These are phyloP conservation scores for Paralagenidium karlingii DNA, from an alignment of 352 stramenopile genomes.

Conservation along the genomic window DNA sequence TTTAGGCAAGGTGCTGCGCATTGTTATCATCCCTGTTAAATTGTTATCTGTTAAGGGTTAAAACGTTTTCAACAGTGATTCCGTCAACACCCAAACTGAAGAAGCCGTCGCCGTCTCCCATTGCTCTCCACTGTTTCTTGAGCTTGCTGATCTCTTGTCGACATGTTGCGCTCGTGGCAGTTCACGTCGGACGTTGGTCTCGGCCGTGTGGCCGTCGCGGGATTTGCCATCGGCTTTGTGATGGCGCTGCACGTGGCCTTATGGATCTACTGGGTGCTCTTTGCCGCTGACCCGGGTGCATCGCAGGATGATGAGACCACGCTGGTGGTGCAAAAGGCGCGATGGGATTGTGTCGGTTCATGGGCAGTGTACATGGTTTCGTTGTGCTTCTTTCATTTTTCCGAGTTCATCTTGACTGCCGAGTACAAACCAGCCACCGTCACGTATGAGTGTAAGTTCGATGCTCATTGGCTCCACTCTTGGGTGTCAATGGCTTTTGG, in stretches of 20 bases:
- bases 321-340: conserved; percentile 10
- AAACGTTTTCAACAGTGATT: too few relatives aligned
- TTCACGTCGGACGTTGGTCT: conserved; percentile 69
- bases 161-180: conserved; percentile 66
- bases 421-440: conserved; percentile 64
- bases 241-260: conserved; percentile 52
- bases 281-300: too few relatives aligned
- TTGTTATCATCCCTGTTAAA: too few relatives aligned
- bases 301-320: too few relatives aligned
- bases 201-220: conserved; percentile 59
- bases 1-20: too few relatives aligned
- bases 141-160: too few relatives aligned
- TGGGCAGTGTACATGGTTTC: conserved; percentile 69
- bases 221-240: conserved; percentile 58
- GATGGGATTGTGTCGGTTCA: conserved; percentile 39
- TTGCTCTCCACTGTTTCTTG: too few relatives aligned
- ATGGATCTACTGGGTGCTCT: conserved; percentile 17
- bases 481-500: neutral
- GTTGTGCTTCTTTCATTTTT: conserved; percentile 73
- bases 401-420: conserved; percentile 75
- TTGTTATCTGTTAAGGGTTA: too few relatives aligned
- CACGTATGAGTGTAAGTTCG: conserved; percentile 78
- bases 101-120: too few relatives aligned
- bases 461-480: too few relatives aligned
- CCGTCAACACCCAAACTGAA: too few relatives aligned